Conservation (phyloP, 208 protist genomes). For the Lotmaria passim region DNA sequence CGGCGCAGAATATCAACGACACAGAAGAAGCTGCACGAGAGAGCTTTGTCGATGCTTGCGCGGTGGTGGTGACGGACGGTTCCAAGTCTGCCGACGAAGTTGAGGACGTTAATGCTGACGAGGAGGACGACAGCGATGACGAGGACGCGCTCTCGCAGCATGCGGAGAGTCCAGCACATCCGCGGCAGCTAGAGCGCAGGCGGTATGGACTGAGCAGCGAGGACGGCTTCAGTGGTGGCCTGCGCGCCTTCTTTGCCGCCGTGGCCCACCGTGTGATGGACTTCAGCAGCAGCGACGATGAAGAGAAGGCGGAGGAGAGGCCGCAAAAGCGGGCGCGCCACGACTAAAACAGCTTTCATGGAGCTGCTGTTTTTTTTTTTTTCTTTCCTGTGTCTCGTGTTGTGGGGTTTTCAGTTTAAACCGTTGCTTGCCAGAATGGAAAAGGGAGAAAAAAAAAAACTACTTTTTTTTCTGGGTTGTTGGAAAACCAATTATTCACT, state of each 20-base stretch:
- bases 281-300: conserved; percentile 47
- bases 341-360: neutral
- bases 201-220: conserved; percentile 29
- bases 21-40: no score
- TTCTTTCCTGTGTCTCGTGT: neutral
- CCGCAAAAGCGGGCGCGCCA: conserved; percentile 30
- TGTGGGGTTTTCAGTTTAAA: no score
- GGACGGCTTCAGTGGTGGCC: conserved; percentile 14
- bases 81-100: no score
- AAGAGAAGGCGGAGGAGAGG: conserved; percentile 14
- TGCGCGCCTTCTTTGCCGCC: conserved; percentile 42
- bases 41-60: neutral
- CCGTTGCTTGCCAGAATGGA: no score
- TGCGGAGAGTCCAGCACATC: neutral
- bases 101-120: neutral
- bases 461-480: no score
- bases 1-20: no score
- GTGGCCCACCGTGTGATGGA: conserved; percentile 51
- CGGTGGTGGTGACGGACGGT: neutral
- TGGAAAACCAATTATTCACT: no score
- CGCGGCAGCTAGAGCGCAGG: neutral
- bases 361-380: conserved; percentile 17
- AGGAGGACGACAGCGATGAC: neutral
- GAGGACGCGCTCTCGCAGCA: neutral
- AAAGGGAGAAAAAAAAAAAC: no score